A percentile compares a stretch with the other conserved stretches of the same genome.
These are phyloP conservation scores for Acacia confusa DNA, from an alignment of 306 rosid species.

Conservation along the genomic window DNA sequence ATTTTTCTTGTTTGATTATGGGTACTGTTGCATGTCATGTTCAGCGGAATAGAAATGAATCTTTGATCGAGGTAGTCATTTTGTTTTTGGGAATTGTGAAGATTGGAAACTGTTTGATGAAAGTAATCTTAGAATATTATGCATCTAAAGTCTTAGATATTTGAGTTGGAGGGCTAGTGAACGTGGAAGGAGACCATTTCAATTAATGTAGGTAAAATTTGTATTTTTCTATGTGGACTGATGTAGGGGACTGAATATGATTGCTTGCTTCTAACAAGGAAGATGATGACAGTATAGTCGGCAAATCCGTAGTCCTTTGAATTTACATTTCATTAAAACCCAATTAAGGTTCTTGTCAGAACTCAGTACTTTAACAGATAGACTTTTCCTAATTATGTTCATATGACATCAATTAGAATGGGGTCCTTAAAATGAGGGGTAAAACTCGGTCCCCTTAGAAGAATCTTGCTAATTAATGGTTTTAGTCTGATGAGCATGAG, in stretches of 20 bases:
- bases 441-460: constrained; percentile 17
- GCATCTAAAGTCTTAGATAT: neutral
- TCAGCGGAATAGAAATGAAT: constrained; percentile 16
- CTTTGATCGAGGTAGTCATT: neutral
- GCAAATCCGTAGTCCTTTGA: constrained; percentile 16
- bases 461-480: constrained; percentile 22
- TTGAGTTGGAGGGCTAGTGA: constrained; percentile 19
- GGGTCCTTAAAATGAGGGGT: constrained; percentile 21
- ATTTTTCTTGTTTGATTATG: constrained; percentile 25
- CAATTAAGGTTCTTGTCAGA: constrained; percentile 40
- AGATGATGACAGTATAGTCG: constrained; percentile 21
- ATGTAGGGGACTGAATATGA: constrained; percentile 25
- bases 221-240: constrained; percentile 41
- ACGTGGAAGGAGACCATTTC: constrained; percentile 20
- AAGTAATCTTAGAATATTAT: constrained; percentile 20
- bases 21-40: constrained; percentile 20
- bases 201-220: constrained; percentile 25
- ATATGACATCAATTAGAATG: constrained; percentile 28
- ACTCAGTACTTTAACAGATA: constrained; percentile 28
- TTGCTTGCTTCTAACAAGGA: constrained; percentile 12
- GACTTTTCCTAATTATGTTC: constrained; percentile 17
- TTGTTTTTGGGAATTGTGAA: constrained; percentile 18
- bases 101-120: neutral
- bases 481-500: constrained; percentile 12
- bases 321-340: constrained; percentile 40